These are phyloP conservation scores for Trichosanthes cucumerina DNA, from an alignment of 306 rosid genomes.

Conservation along the genomic window DNA sequence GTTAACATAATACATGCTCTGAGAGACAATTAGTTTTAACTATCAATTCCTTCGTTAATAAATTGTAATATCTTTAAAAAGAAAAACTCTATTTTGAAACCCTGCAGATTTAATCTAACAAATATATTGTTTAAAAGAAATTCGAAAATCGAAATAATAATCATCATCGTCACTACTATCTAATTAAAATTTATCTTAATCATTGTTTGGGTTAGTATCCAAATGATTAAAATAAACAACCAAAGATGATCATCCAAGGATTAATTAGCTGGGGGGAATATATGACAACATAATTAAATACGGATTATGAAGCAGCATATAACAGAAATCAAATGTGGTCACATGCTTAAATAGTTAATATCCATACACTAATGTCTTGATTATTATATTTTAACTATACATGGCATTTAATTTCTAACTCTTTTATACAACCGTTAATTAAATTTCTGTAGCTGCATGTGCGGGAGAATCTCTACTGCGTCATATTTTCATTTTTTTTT, in stretches of 20 bases:
- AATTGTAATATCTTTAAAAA: no score
- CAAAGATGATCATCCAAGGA: not conserved
- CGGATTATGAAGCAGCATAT: conserved; percentile 4
- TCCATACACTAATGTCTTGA: not conserved
- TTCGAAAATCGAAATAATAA: not conserved
- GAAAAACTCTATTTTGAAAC: no score
- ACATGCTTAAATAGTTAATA: conserved; percentile 1
- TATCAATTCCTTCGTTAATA: no score
- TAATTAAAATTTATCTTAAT: not conserved
- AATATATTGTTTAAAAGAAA: no score
- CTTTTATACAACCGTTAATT: not conserved
- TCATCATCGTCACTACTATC: not conserved
- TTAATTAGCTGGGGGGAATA: not conserved
- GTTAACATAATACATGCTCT: no score
- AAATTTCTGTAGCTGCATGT: conserved; percentile 2
- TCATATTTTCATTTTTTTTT: not conserved
- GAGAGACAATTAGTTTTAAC: no score
- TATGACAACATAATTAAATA: not conserved
- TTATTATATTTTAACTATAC: not conserved
- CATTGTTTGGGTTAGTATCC: not conserved
- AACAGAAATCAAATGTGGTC: not conserved
- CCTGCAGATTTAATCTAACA: not conserved
- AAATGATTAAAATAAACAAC: not conserved
- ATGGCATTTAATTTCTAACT: not conserved
- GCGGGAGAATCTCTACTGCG: not conserved